Evolutionary conservation across 352 stramenopile species (phyloP).

Genomic region (Blastocystis sp.): DNA sequence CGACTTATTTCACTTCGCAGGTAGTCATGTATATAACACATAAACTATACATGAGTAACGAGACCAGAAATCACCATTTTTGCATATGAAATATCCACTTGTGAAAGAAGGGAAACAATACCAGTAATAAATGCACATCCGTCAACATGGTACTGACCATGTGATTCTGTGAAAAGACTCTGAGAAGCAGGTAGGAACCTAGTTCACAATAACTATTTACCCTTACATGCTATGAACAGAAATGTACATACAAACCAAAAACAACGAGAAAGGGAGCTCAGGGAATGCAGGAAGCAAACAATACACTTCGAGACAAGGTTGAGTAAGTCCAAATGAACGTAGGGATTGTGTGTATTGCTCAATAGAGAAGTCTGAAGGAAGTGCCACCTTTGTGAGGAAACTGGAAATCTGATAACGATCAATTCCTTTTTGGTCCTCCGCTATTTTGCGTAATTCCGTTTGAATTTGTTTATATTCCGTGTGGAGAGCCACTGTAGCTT

Average conservation of each 20-base stretch:
- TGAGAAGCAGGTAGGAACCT: background rate
- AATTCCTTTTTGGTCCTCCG: background rate
- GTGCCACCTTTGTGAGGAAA: background rate
- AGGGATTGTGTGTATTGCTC: background rate
- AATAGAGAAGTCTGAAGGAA: background rate
- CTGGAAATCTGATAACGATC: background rate
- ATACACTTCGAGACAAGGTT: background rate
- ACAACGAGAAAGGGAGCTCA: background rate
- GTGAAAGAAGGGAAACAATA: background rate
- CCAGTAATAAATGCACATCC: background rate
- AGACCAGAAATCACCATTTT: background rate
- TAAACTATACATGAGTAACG: background rate
- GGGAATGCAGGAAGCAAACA: background rate
- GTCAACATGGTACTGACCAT: background rate
- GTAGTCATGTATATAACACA: constrained; percentile 24
- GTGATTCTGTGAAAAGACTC: background rate
- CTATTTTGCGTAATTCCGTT: background rate
- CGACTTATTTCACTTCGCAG: background rate
- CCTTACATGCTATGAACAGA: background rate
- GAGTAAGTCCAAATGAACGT: background rate
- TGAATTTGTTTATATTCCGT: background rate
- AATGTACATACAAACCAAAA: background rate
- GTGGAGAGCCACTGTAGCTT: background rate
- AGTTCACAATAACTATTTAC: background rate
- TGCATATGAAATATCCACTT: constrained; percentile 21